Evolutionary conservation across 257 asterid genomes (phyloP).

Genomic region (Primulina eburnea): DNA sequence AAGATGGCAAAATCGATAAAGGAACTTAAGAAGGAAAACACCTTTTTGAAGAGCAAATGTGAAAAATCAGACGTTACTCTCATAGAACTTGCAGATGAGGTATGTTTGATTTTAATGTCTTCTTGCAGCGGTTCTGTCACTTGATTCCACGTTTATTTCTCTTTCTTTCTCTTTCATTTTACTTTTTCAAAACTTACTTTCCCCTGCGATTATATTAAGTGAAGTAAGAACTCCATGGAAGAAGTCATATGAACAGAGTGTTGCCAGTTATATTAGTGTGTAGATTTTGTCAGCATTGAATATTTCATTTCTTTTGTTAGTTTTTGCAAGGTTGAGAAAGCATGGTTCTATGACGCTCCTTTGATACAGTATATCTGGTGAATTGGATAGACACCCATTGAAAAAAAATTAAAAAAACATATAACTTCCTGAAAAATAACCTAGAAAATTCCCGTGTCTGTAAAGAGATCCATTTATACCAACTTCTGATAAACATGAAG

Average conservation of each 20-base stretch:
- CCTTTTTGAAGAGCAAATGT: conserved; percentile 74
- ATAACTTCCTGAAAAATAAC: background rate
- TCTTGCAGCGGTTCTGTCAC: background rate
- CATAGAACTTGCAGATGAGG: conserved; percentile 92
- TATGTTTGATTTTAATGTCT: conserved; percentile 20
- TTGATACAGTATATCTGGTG: background rate
- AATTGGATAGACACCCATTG: background rate
- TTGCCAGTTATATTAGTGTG: background rate
- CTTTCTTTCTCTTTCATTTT: background rate
- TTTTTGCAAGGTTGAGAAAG: background rate
- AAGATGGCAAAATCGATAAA: conserved; percentile 93
- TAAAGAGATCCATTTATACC: background rate
- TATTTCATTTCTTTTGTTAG: too few species aligned
- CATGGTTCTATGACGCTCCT: too few species aligned
- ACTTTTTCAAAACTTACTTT: too few species aligned
- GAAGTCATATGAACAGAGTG: background rate
- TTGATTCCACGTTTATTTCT: background rate
- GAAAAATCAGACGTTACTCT: conserved; percentile 82
- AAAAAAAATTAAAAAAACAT: background rate
- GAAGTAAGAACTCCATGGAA: too few species aligned
- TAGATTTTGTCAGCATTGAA: background rate
- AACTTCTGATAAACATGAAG: background rate
- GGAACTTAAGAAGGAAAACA: conserved; percentile 87
- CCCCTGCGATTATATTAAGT: too few species aligned
- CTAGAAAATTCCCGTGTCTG: background rate